A percentile compares a stretch with the other conserved stretches of the same genome.
These are phyloP conservation scores for Coemansia sp. DNA, from an alignment of 192 early-diverging fungal genomes.

Conservation along the genomic window DNA sequence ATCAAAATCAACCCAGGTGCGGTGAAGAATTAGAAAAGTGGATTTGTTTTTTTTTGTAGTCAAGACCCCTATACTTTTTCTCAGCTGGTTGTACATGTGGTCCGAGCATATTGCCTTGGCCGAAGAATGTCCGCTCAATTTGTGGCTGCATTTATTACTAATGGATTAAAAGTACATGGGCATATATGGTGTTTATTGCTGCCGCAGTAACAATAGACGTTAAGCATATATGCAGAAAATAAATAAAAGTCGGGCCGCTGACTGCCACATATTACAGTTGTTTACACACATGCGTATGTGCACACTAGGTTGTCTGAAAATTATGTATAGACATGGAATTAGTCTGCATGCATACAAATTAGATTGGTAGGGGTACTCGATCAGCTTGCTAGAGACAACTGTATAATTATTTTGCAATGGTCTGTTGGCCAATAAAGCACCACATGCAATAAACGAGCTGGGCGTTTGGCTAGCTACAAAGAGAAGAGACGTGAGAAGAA, in stretches of 20 bases:
- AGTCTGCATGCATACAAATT: too few relatives aligned
- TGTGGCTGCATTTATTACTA: conserved; percentile 4
- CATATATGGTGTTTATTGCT: neutral
- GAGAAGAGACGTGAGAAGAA: too few relatives aligned
- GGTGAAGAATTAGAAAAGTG: too few relatives aligned
- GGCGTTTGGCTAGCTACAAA: too few relatives aligned
- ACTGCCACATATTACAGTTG: neutral
- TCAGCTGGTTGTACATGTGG: neutral
- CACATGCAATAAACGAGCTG: too few relatives aligned
- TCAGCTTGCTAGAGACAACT: too few relatives aligned
- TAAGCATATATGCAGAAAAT: neutral
- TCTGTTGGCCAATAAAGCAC: too few relatives aligned
- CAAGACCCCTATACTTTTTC: neutral
- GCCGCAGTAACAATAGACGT: neutral
- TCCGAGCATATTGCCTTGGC: neutral
- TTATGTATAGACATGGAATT: neutral
- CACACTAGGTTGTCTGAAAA: conserved; percentile 1
- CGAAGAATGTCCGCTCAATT: neutral
- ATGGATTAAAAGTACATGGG: neutral
- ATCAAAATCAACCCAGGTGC: neutral
- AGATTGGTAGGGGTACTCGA: too few relatives aligned
- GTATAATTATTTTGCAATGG: too few relatives aligned
- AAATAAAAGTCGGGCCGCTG: neutral
- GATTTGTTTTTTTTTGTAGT: neutral
- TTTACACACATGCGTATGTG: neutral